A percentile compares a stretch with the other conserved stretches of the same genome.
Evolutionary conservation across 2,329 filamentous ascomycete species (phyloP).

Genomic region (Beauveria brongniartii): DNA sequence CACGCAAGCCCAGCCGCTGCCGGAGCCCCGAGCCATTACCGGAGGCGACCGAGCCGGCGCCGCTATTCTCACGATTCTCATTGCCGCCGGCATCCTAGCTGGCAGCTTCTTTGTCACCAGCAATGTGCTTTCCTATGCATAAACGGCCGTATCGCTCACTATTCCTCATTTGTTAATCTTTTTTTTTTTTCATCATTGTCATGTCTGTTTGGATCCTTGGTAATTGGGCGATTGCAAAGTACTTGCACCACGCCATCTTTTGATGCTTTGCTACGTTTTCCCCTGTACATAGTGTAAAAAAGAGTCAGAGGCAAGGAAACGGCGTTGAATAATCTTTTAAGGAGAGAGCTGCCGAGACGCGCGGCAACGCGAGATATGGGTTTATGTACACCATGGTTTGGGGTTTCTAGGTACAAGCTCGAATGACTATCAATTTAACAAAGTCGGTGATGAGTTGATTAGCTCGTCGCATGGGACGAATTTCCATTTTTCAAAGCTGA

Average conservation of each 20-base stretch:
- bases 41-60: constrained; percentile 46
- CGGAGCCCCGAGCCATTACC: constrained; percentile 31
- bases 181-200: background rate
- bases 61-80: constrained; percentile 44
- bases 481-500: background rate
- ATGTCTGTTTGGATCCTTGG: background rate
- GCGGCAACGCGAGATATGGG: background rate
- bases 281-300: constrained; percentile 8
- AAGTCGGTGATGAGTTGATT: background rate
- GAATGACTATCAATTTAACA: background rate
- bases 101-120: constrained; percentile 42
- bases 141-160: background rate
- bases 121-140: constrained; percentile 15
- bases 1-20: constrained; percentile 21
- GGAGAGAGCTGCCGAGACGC: background rate
- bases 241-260: background rate
- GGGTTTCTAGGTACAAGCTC: background rate
- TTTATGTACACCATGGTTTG: background rate
- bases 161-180: background rate
- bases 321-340: constrained; percentile 3
- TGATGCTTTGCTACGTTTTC: background rate
- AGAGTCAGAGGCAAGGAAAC: background rate
- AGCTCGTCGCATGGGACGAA: background rate
- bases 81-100: constrained; percentile 40
- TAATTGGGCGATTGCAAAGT: background rate